phyloP scores from a whole-genome alignment of 257 asterid species.

The Ocimum tenuiflorum region DNA sequence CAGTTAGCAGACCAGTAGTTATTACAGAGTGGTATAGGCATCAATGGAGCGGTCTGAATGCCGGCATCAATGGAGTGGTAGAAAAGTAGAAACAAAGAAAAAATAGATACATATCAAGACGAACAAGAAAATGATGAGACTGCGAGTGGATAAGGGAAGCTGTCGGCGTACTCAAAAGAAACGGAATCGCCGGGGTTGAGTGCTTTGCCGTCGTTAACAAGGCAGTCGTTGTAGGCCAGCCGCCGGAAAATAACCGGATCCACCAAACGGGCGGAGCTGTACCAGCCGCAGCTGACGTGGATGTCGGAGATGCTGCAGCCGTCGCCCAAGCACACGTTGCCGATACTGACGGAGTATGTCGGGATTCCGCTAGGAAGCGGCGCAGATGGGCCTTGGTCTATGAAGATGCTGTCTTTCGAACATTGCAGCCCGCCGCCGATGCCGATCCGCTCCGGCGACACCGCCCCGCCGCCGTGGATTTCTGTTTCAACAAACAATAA shows the following conservation, averaged over 20 bases:
- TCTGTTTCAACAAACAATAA: not conserved
- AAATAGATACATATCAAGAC: no score
- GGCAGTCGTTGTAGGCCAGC: constrained; percentile 45
- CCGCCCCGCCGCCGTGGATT: not conserved
- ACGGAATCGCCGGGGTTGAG: constrained; percentile 34
- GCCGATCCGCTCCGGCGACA: constrained; percentile 32
- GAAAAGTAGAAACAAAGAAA: no score
- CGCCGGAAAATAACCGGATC: constrained; percentile 48
- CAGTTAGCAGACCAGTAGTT: no score
- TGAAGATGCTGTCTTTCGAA: constrained; percentile 33
- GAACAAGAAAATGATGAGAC: constrained; percentile 43
- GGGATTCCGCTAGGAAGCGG: constrained; percentile 72
- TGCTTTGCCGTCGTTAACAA: constrained; percentile 54
- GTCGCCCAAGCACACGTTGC: constrained; percentile 38
- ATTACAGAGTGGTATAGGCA: no score
- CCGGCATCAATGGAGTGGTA: not conserved
- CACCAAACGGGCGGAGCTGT: constrained; percentile 52
- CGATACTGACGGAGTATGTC: constrained; percentile 44
- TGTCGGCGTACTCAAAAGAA: constrained; percentile 61
- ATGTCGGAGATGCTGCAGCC: constrained; percentile 48
- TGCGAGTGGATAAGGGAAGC: constrained; percentile 37
- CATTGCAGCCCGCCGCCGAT: constrained; percentile 10
- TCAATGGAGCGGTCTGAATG: no score
- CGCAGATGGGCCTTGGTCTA: constrained; percentile 37
- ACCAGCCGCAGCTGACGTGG: constrained; percentile 74